Conservation (phyloP, 2,329 filamentous ascomycete species). For the Exophiala sp. region DNA sequence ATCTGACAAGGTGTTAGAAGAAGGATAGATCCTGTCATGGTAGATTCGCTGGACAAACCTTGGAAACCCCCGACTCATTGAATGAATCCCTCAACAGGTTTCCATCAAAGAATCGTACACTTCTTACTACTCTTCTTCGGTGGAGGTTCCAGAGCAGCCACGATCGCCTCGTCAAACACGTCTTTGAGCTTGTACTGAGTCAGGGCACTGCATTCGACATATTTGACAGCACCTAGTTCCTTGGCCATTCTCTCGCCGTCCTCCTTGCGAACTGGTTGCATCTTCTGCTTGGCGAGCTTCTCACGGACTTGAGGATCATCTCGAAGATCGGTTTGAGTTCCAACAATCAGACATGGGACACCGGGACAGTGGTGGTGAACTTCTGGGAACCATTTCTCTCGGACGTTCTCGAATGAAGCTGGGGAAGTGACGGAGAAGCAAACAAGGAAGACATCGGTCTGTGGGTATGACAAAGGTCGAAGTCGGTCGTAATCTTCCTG, state of each 20-base stretch:
- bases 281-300: conserved; percentile 92
- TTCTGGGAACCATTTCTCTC: conserved; percentile 98
- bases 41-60: too few species aligned
- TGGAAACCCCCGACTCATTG: conserved; percentile 3
- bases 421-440: conserved; percentile 98
- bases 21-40: too few species aligned
- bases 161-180: conserved; percentile 98
- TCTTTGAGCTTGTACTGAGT: conserved; percentile 99
- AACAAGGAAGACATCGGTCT: conserved; percentile 97
- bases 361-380: conserved; percentile 98
- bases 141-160: conserved; percentile 83
- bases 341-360: conserved; percentile 94
- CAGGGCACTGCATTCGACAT: conserved; percentile 95
- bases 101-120: conserved; percentile 61
- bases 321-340: conserved; percentile 92
- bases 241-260: conserved; percentile 95
- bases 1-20: too few species aligned
- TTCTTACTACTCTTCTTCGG: conserved; percentile 70
- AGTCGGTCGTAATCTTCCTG: conserved; percentile 99
- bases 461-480: conserved; percentile 91
- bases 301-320: conserved; percentile 82
- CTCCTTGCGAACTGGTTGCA: conserved; percentile 84
- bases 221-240: conserved; percentile 95
- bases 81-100: neutral
- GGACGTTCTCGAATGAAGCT: conserved; percentile 97